These are phyloP conservation scores for Glycine tomentella DNA, from an alignment of 306 rosid genomes.

Conservation along the genomic window DNA sequence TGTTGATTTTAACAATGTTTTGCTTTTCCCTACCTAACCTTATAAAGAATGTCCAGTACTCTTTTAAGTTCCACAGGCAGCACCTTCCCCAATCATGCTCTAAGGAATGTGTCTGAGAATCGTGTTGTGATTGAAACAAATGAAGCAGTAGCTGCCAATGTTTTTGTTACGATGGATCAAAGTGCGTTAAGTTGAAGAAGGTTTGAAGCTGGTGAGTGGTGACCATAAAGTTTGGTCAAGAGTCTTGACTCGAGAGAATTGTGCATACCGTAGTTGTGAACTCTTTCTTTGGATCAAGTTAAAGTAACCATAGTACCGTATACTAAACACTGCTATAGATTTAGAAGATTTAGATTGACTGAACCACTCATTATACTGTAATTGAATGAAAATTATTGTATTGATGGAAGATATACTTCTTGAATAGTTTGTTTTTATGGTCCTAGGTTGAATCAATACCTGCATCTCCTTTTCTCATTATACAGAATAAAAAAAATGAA, in stretches of 20 bases:
- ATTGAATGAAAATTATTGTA: slow-evolving; percentile 10
- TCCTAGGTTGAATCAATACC: slow-evolving; percentile 11
- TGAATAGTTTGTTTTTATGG: slow-evolving; percentile 1
- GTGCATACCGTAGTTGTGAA: slow-evolving; percentile 46
- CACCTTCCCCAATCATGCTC: slow-evolving; percentile 58
- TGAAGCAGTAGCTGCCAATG: slow-evolving; percentile 55
- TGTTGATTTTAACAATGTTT: slow-evolving; percentile 65
- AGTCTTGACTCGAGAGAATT: slow-evolving; percentile 40
- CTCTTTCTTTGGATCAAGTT: slow-evolving; percentile 11
- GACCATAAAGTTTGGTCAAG: slow-evolving; percentile 22
- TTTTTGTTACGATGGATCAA: slow-evolving; percentile 74
- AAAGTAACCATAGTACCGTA: neutral
- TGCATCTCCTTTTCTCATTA: neutral
- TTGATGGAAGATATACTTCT: slow-evolving; percentile 15
- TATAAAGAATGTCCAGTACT: slow-evolving; percentile 78
- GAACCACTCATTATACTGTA: slow-evolving; percentile 27
- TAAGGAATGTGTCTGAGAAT: slow-evolving; percentile 74
- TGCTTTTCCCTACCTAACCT: slow-evolving; percentile 76
- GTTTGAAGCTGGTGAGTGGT: slow-evolving; percentile 31
- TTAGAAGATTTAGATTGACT: slow-evolving; percentile 28
- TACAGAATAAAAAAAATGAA: neutral
- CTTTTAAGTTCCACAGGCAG: slow-evolving; percentile 50
- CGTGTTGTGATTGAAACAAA: slow-evolving; percentile 69
- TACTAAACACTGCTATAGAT: slow-evolving; percentile 23
- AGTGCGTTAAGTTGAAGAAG: slow-evolving; percentile 44